These are phyloP conservation scores for Bretschneidera sinensis DNA, from an alignment of 345 rosid species.

Conservation along the genomic window DNA sequence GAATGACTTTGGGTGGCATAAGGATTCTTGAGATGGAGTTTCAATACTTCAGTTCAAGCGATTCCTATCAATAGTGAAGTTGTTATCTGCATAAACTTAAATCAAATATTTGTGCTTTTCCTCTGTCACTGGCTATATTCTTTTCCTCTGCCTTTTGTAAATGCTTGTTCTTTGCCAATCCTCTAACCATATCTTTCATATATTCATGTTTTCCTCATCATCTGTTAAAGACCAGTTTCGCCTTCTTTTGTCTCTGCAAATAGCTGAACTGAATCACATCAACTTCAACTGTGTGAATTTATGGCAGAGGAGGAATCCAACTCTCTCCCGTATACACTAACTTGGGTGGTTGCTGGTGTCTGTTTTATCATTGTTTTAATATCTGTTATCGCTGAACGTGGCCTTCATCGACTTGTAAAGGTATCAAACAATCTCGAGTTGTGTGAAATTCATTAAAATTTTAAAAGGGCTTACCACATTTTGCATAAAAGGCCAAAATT, in stretches of 20 bases:
- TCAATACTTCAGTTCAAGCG: background rate
- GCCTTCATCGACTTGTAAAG: constrained; percentile 75
- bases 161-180: constrained; percentile 9
- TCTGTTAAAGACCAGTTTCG: background rate
- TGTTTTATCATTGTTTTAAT: constrained; percentile 60
- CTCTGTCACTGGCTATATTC: constrained; percentile 4
- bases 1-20: too few relatives aligned
- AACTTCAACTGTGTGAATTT: constrained; percentile 3
- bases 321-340: constrained; percentile 65
- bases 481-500: too few relatives aligned
- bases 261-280: background rate
- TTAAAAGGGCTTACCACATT: too few relatives aligned
- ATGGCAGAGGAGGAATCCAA: constrained; percentile 33
- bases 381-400: constrained; percentile 67
- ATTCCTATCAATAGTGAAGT: background rate
- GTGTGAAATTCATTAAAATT: too few relatives aligned
- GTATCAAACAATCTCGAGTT: constrained; percentile 25
- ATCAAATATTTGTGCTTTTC: constrained; percentile 12
- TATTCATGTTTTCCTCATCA: background rate
- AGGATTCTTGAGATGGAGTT: too few relatives aligned
- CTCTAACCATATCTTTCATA: background rate
- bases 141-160: constrained; percentile 11
- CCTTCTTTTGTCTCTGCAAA: background rate
- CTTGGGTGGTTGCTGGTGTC: constrained; percentile 82
- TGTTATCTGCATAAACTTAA: background rate